Percentiles rank a stretch among this genome's conserved stretches.
Conservation (phyloP, 2,329 filamentous ascomycete species). For the Claviceps purpurea region DNA sequence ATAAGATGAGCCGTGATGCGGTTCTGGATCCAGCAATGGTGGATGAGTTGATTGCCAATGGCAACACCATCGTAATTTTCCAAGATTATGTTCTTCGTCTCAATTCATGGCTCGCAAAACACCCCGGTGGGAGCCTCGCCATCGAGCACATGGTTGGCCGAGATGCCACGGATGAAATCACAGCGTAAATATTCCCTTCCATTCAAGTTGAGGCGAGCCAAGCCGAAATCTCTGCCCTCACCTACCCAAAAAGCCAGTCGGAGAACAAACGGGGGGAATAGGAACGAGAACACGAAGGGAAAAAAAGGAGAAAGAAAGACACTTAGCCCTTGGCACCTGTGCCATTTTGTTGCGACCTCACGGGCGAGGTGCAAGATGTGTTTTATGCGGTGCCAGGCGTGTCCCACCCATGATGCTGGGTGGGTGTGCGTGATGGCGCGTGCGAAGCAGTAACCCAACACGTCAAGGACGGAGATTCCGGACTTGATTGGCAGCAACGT, state of each 20-base stretch:
- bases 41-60: conserved; percentile 38
- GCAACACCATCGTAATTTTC: conserved; percentile 41
- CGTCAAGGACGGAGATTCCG: not conserved
- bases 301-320: not conserved
- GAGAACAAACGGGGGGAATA: not conserved
- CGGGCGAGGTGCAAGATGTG: not conserved
- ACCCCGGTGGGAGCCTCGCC: conserved; percentile 45
- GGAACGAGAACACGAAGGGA: not conserved
- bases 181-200: conserved; percentile 15
- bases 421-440: not conserved
- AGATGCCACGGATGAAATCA: conserved; percentile 24
- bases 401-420: not conserved
- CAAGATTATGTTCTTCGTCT: conserved; percentile 41
- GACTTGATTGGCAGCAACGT: not conserved
- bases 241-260: not conserved
- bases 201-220: not conserved
- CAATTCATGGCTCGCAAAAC: conserved; percentile 42
- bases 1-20: conserved; percentile 26
- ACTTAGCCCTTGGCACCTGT: not conserved
- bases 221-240: not conserved
- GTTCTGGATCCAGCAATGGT: conserved; percentile 32
- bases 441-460: not conserved
- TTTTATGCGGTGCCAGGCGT: not conserved
- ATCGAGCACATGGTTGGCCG: conserved; percentile 39
- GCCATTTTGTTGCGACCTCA: not conserved